A percentile compares a stretch with the other conserved stretches of the same genome.
Evolutionary conservation across 75 land plant genomes (phyloP).

Genomic region (Picea sitchensis): DNA sequence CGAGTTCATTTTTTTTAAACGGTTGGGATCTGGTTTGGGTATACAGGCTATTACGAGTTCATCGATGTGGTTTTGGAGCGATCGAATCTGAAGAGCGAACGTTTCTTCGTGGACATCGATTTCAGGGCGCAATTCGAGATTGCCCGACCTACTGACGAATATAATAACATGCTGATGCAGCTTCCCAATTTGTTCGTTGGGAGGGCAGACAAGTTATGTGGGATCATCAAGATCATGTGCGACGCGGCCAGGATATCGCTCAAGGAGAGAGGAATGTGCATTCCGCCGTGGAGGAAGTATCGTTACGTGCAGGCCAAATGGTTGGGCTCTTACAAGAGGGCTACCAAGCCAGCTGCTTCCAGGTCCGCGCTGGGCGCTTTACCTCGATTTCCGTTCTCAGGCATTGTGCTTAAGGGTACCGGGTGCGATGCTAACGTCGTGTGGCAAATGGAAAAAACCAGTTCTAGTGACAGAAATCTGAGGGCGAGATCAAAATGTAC

Average conservation of each 20-base stretch:
- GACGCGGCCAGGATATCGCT: constrained; percentile 31
- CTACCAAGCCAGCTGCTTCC: constrained; percentile 38
- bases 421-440: neutral
- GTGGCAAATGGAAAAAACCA: neutral
- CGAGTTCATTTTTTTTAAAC: constrained; percentile 23
- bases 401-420: neutral
- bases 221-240: constrained; percentile 25
- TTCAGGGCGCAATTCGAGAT: constrained; percentile 64
- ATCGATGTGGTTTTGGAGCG: constrained; percentile 31
- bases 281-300: constrained; percentile 53
- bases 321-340: constrained; percentile 35
- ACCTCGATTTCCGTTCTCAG: constrained; percentile 27
- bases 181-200: constrained; percentile 58
- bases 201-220: constrained; percentile 36
- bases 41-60: constrained; percentile 49
- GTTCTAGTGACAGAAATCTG: neutral
- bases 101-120: constrained; percentile 35
- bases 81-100: neutral
- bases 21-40: neutral
- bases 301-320: constrained; percentile 44
- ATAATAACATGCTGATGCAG: constrained; percentile 24
- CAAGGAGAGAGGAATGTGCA: constrained; percentile 30
- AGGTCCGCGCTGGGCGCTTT: constrained; percentile 66
- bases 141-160: constrained; percentile 45
- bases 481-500: neutral